Base-by-base conservation (phyloP, 805 yeast genomes). In the Wickerhamomyces silvicola region DNA sequence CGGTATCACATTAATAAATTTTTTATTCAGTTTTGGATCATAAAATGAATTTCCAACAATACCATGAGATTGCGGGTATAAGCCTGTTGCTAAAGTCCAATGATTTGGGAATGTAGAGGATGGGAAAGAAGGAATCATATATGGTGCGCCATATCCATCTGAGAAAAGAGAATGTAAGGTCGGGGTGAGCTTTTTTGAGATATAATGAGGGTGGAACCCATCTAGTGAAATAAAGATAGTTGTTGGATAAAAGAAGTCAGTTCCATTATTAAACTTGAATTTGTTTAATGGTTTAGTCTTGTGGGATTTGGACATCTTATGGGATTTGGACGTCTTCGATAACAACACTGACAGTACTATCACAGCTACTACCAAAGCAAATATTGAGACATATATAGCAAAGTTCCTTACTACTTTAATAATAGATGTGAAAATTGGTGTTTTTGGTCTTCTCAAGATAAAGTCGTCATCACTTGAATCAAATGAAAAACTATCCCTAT, bases 161-260 rank as follows among this genome's bases (percentile, higher is more conserved):
- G 64, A 42, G 41, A 76, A 57, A 53, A 88, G 54, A 8, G 64
- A 56, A 48, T 81, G 78, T 52, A 88, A 50, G 22, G 74, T 63
- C 1, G 97, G 97, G 0, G 96, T 88, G 19, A 67, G 48, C 13
- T 64, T 59, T 6, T 69, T 45, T 3, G 79, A 75, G 10, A 88
- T 72, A 52, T 86, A 82, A 48, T 84, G 90, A 3, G 97, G 97
- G 50, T 88, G 94, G 54, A 88, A 81, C 8, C 95, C 96, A 54
- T 85, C 95, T 18, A 90, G 56, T 1, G 95, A 85, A 2, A 88
- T 64, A 28, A 87, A 52, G 2, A 88, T 59, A 2, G 96, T 88
- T 7, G 94, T 76, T n/a, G 92, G 83, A 46, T 78, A 38, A 30
- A 50, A 50, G 2, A 20, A 10, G 22, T 45, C 35, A 6, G 57